phyloP scores from a whole-genome alignment of 2,329 filamentous ascomycete genomes.

The Fusarium duplospermum region DNA sequence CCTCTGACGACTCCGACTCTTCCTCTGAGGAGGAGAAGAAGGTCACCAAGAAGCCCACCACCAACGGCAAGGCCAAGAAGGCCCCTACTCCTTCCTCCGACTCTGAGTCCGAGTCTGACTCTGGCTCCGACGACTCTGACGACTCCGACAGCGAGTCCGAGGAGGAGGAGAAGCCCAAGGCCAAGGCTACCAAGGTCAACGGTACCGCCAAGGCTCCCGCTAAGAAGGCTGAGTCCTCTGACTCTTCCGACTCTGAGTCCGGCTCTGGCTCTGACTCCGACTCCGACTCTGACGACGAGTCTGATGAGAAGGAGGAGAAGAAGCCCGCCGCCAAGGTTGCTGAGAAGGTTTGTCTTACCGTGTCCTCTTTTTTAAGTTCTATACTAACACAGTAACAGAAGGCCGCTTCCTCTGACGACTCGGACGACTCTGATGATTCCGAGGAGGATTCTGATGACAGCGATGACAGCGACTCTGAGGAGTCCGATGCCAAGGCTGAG shows the following conservation, averaged over 20 bases:
- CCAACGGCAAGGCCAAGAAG: constrained; percentile 48
- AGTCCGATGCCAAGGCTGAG: constrained; percentile 51
- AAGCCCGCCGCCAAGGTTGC: constrained; percentile 49
- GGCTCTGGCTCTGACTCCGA: constrained; percentile 46
- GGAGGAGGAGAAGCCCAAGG: constrained; percentile 50
- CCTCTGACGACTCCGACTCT: constrained; percentile 49
- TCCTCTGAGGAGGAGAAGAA: constrained; percentile 54
- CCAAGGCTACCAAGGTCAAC: constrained; percentile 46
- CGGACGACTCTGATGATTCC: constrained; percentile 49
- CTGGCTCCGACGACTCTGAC: constrained; percentile 49
- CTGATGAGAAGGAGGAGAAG: constrained; percentile 50
- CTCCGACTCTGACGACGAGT: constrained; percentile 52
- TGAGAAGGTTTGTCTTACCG: constrained; percentile 45
- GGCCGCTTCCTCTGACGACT: constrained; percentile 47
- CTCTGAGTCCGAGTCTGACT: constrained; percentile 48
- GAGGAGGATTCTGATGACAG: constrained; percentile 47
- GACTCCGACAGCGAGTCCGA: constrained; percentile 50
- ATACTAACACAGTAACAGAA: constrained; percentile 41
- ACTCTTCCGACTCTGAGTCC: constrained; percentile 50
- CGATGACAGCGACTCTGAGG: constrained; percentile 50
- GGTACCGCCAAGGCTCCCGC: constrained; percentile 38
- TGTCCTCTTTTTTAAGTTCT: not conserved
- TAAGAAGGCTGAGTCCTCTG: constrained; percentile 43
- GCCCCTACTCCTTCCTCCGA: constrained; percentile 43
- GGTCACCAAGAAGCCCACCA: constrained; percentile 51